Evolutionary conservation across 345 rosid species (phyloP).

Genomic region (Syzygium jambos): DNA sequence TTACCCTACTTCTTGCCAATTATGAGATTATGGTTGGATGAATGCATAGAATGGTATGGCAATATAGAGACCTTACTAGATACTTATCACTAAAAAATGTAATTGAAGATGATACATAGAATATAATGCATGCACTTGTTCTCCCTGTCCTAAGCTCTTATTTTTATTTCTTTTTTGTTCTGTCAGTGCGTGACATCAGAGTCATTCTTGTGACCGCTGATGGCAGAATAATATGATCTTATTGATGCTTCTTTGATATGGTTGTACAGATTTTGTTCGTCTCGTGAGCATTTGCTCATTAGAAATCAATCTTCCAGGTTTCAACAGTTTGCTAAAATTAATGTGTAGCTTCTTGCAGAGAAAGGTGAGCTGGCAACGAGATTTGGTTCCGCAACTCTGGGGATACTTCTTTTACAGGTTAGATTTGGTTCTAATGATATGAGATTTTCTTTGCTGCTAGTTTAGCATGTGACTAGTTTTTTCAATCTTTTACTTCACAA

Average conservation of each 20-base stretch:
- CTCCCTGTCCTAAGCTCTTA: background rate
- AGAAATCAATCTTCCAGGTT: background rate
- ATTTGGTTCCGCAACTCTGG: conserved; percentile 96
- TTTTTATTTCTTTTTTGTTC: background rate
- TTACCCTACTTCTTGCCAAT: background rate
- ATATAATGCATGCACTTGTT: background rate
- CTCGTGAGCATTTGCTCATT: background rate
- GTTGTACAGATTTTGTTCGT: background rate
- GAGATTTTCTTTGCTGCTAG: background rate
- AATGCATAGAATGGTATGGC: background rate
- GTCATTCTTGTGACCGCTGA: background rate
- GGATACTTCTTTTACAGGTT: conserved; percentile 97
- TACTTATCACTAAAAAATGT: background rate
- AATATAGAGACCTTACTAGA: background rate
- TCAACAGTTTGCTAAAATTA: conserved; percentile 26
- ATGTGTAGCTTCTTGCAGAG: conserved; percentile 92
- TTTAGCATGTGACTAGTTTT: background rate
- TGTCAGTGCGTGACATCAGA: background rate
- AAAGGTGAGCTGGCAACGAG: conserved; percentile 97
- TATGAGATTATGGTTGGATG: background rate
- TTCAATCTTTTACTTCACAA: background rate
- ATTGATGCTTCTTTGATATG: background rate
- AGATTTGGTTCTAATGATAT: conserved; percentile 2
- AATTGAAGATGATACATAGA: background rate
- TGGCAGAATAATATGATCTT: background rate